Percentiles rank a stretch among this genome's conserved stretches.
Conservation (phyloP, 192 early-diverging fungal species). For the Paraglomus occultum region DNA sequence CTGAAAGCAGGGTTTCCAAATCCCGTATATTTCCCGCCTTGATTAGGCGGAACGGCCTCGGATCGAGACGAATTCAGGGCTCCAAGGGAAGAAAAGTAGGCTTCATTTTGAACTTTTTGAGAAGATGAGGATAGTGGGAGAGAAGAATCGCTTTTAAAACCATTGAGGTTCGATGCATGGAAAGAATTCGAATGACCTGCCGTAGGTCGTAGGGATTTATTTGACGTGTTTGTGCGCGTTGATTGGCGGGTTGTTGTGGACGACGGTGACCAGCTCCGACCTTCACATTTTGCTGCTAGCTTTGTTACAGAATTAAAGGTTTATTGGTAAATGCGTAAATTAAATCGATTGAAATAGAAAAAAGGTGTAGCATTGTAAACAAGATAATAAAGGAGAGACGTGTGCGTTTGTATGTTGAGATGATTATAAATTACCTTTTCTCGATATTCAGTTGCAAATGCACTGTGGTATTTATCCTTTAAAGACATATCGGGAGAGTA, state of each 20-base stretch:
- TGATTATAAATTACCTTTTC: constrained; percentile 70
- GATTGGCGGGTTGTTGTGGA: constrained; percentile 14
- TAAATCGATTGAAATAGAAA: neutral
- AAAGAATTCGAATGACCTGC: neutral
- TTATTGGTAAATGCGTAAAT: neutral
- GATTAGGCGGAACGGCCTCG: constrained; percentile 66
- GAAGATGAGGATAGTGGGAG: constrained; percentile 33
- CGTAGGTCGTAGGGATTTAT: neutral
- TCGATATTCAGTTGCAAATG: constrained; percentile 82
- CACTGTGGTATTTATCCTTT: constrained; percentile 83
- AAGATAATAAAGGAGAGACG: constrained; percentile 32
- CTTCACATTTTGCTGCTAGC: constrained; percentile 60
- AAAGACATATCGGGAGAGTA: constrained; percentile 73
- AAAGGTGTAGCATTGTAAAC: neutral
- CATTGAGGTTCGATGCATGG: neutral
- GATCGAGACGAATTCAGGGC: constrained; percentile 53
- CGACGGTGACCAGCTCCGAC: constrained; percentile 54
- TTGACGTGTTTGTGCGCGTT: neutral
- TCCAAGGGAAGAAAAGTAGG: constrained; percentile 73
- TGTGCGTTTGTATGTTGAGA: constrained; percentile 33
- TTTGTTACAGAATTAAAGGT: too few species aligned
- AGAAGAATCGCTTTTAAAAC: constrained; percentile 7
- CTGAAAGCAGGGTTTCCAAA: constrained; percentile 61
- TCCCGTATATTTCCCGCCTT: constrained; percentile 74
- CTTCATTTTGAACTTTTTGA: constrained; percentile 68